phyloP scores from a whole-genome alignment of 106 monocot genomes.

The Phalaenopsis aphrodite region DNA sequence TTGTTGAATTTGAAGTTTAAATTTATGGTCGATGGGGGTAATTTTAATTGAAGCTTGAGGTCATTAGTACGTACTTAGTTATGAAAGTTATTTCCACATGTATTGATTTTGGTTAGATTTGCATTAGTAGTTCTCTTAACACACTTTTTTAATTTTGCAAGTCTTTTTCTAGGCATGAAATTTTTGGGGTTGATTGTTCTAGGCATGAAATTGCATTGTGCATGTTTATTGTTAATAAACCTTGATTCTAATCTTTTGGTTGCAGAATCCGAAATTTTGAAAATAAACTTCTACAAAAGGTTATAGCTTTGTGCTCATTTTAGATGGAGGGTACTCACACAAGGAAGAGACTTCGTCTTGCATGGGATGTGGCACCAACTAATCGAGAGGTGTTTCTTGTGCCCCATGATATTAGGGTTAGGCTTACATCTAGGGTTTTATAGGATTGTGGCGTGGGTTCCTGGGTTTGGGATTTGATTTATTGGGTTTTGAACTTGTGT shows the following conservation, averaged over 20 bases:
- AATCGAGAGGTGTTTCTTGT: constrained; percentile 19
- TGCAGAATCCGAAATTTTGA: neutral
- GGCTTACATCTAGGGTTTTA: constrained; percentile 5
- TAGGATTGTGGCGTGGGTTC: neutral
- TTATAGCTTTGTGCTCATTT: neutral
- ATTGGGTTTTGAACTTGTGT: constrained; percentile 6
- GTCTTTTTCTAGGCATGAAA: neutral
- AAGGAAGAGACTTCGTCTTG: constrained; percentile 54
- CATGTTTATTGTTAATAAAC: neutral
- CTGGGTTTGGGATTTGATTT: constrained; percentile 19
- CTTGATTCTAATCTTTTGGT: neutral
- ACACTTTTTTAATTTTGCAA: neutral
- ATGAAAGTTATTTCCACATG: neutral
- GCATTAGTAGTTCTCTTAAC: neutral
- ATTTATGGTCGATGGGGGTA: neutral
- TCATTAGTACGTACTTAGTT: neutral
- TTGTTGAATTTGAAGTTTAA: neutral
- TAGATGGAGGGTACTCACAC: constrained; percentile 36
- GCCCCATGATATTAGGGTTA: constrained; percentile 11
- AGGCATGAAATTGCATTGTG: neutral
- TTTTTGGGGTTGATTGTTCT: neutral
- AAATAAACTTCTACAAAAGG: neutral
- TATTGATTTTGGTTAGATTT: neutral
- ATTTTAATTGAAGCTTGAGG: neutral
- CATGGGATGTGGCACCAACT: constrained; percentile 35